These are phyloP conservation scores for Stachybotrys chartarum DNA, from an alignment of 2,329 filamentous ascomycete species.

Conservation along the genomic window DNA sequence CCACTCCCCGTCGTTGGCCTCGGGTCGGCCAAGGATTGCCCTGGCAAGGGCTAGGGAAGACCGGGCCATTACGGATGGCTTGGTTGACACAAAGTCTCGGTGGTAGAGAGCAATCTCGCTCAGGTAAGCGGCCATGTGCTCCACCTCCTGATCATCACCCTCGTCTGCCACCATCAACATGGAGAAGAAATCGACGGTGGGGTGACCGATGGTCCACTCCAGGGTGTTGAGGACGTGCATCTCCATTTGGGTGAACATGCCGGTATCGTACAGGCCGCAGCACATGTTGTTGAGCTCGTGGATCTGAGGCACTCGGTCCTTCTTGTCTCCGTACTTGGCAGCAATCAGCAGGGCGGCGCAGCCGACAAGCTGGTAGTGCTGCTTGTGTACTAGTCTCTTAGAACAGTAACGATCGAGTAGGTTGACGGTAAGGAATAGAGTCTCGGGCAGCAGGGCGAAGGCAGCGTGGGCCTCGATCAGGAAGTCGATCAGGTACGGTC, in stretches of 20 bases:
- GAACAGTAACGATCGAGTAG: constrained; percentile 97
- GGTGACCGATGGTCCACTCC: constrained; percentile 92
- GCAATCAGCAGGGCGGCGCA: constrained; percentile 94
- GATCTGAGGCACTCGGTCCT: constrained; percentile 96
- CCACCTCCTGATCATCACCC: constrained; percentile 72
- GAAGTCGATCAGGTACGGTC: constrained; percentile 96
- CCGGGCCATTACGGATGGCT: constrained; percentile 83
- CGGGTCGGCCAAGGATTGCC: constrained; percentile 75
- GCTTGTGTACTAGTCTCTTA: constrained; percentile 95
- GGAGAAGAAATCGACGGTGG: constrained; percentile 90
- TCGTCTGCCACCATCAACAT: constrained; percentile 81
- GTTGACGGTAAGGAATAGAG: constrained; percentile 92
- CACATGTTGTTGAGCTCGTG: constrained; percentile 98
- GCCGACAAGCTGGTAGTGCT: constrained; percentile 95
- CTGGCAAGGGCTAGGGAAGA: constrained; percentile 80
- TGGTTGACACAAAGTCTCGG: constrained; percentile 90
- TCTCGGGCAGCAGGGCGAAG: constrained; percentile 89
- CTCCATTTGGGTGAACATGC: constrained; percentile 99
- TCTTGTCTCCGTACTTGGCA: constrained; percentile 97
- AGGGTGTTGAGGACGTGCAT: constrained; percentile 98
- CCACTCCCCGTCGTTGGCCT: constrained; percentile 72
- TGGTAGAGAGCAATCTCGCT: constrained; percentile 94
- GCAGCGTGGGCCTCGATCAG: constrained; percentile 94
- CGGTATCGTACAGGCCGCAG: constrained; percentile 94
- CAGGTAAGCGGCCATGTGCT: constrained; percentile 92